These are phyloP conservation scores for Sporisorium reilianum DNA, from an alignment of 1,284 basidiomycete genomes.

Conservation along the genomic window DNA sequence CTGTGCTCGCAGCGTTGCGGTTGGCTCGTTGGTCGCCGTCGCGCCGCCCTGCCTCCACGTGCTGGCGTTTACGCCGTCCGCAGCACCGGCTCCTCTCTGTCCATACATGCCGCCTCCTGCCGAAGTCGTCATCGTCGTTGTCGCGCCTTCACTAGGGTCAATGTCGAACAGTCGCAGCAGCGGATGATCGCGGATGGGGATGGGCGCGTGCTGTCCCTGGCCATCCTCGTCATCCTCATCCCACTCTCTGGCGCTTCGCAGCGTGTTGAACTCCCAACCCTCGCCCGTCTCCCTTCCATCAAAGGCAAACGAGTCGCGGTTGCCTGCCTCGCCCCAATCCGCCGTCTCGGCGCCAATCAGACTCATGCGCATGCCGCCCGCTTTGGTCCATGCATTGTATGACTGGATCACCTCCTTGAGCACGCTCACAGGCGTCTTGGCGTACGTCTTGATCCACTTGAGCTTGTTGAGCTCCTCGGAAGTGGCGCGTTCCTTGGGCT, in stretches of 20 bases:
- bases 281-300: conserved; percentile 55
- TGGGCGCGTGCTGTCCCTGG: conserved; percentile 21
- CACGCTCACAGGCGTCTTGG: conserved; percentile 75
- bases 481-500: conserved; percentile 81
- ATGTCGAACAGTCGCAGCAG: conserved; percentile 57
- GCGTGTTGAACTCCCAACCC: conserved; percentile 58
- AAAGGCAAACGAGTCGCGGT: conserved; percentile 59
- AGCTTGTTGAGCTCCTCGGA: conserved; percentile 90
- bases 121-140: background rate
- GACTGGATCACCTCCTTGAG: conserved; percentile 87
- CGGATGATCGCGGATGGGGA: conserved; percentile 54
- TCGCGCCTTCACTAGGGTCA: conserved; percentile 23
- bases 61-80: conserved; percentile 13
- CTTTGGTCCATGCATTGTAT: conserved; percentile 81
- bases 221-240: conserved; percentile 38
- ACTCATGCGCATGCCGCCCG: conserved; percentile 83
- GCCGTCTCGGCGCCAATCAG: conserved; percentile 71
- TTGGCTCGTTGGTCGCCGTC: background rate
- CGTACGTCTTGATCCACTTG: conserved; percentile 89
- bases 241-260: conserved; percentile 32
- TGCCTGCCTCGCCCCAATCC: conserved; percentile 48
- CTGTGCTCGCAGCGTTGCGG: conserved; percentile 19
- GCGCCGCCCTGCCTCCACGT: conserved; percentile 18
- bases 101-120: conserved; percentile 17
- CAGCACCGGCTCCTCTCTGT: conserved; percentile 8